These are phyloP conservation scores for Penicillium simplicissimum DNA, from an alignment of 495 filamentous ascomycete species.

Conservation along the genomic window DNA sequence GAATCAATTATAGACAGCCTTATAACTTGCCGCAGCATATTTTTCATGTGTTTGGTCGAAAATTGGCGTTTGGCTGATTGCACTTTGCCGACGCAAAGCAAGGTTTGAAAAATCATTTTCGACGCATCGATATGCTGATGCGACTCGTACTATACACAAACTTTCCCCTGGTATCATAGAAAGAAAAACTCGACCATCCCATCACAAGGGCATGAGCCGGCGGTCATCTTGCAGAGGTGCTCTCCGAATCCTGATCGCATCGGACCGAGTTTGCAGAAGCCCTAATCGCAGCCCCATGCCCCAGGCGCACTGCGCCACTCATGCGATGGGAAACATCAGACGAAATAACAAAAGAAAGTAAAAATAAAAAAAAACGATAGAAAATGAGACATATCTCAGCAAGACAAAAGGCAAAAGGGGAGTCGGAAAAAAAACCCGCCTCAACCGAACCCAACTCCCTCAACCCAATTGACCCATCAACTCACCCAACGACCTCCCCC, in stretches of 20 bases:
- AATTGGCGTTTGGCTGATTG: not conserved
- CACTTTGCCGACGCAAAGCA: constrained; percentile 1
- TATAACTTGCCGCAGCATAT: not conserved
- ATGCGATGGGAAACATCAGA: constrained; percentile 15
- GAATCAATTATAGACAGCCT: not conserved
- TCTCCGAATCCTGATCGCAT: not conserved
- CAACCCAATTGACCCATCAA: constrained; percentile 28
- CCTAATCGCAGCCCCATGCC: not conserved
- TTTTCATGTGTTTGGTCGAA: not conserved
- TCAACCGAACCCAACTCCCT: not conserved
- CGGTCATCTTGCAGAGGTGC: not conserved
- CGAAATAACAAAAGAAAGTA: constrained; percentile 3
- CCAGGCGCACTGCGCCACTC: constrained; percentile 17
- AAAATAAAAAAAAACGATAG: constrained; percentile 3
- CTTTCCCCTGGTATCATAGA: constrained; percentile 31
- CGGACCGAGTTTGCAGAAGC: not conserved
- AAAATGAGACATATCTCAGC: not conserved
- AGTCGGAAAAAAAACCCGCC: not conserved
- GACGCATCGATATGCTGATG: constrained; percentile 19
- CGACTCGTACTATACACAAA: constrained; percentile 30
- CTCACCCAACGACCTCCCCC: constrained; percentile 38
- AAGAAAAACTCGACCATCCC: not conserved
- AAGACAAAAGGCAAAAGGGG: not conserved
- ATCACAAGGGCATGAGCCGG: not conserved
- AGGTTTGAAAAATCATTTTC: constrained; percentile 3